A percentile compares a stretch with the other conserved stretches of the same genome.
Conservation (phyloP, 2,329 filamentous ascomycete genomes). For the Alternaria triticina region DNA sequence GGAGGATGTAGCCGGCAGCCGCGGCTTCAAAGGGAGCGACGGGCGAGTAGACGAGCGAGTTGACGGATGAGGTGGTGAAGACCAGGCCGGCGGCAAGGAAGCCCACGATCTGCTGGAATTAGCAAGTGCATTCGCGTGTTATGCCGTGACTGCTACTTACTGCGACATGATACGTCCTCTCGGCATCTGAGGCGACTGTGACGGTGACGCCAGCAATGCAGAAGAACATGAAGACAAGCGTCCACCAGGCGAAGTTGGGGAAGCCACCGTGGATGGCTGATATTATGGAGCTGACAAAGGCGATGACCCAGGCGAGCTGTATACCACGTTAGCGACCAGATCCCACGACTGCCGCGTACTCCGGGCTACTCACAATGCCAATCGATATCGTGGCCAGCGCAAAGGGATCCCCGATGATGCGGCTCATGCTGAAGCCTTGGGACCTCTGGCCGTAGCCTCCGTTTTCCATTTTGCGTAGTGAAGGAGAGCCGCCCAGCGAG, state of each 20-base stretch:
- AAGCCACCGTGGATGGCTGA: conserved; percentile 66
- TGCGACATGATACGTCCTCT: conserved; percentile 89
- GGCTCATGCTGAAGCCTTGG: conserved; percentile 73
- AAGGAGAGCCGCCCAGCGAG: conserved; percentile 72
- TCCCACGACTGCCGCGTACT: not conserved
- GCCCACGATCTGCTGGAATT: conserved; percentile 70
- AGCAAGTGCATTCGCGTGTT: conserved; percentile 20
- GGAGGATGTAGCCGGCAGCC: conserved; percentile 88
- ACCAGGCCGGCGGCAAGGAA: conserved; percentile 85
- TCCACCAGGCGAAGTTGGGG: conserved; percentile 93
- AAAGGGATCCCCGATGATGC: conserved; percentile 95
- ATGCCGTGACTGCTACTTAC: conserved; percentile 51
- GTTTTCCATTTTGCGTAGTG: conserved; percentile 81
- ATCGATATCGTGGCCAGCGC: conserved; percentile 94
- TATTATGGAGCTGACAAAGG: conserved; percentile 85
- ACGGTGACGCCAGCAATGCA: conserved; percentile 80
- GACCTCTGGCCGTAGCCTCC: conserved; percentile 54
- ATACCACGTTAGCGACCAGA: conserved; percentile 25
- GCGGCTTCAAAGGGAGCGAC: conserved; percentile 80
- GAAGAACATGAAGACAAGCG: conserved; percentile 83
- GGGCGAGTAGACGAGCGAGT: conserved; percentile 80
- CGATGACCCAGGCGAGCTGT: conserved; percentile 93
- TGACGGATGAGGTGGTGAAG: conserved; percentile 84
- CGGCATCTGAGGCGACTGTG: conserved; percentile 82
- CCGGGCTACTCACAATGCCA: conserved; percentile 70